These are phyloP conservation scores for Chlamydomonas urium DNA, from an alignment of 139 green algal genomes.

Conservation along the genomic window DNA sequence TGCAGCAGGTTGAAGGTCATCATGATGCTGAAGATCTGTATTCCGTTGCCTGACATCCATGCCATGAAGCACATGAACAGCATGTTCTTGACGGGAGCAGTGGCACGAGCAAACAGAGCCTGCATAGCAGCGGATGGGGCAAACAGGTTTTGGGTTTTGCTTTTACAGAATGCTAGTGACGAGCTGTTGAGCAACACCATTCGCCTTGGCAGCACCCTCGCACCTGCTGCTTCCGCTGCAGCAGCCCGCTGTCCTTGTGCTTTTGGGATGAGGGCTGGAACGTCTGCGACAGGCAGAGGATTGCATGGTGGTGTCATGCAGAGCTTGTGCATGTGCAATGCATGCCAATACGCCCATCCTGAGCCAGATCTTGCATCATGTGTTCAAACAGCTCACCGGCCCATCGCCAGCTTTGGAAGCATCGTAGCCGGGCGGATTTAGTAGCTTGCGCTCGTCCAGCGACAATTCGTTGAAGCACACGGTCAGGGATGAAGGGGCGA, in stretches of 20 bases:
- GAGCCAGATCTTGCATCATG: background rate
- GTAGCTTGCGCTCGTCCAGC: too few species aligned
- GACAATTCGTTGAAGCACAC: too few species aligned
- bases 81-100: conserved; percentile 20
- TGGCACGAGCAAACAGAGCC: conserved; percentile 15
- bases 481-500: too few species aligned
- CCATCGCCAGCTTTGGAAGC: conserved; percentile 29
- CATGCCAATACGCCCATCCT: conserved; percentile 8
- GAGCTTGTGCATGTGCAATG: background rate
- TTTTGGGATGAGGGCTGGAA: background rate
- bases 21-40: conserved; percentile 94
- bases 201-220: background rate
- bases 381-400: background rate
- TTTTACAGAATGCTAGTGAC: background rate
- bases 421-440: conserved; percentile 50
- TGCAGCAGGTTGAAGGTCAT: conserved; percentile 78
- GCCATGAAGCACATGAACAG: conserved; percentile 92
- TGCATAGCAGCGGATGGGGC: background rate
- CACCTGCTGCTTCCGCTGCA: conserved; percentile 32
- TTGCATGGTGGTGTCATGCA: background rate
- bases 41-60: conserved; percentile 85
- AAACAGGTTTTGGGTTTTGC: background rate
- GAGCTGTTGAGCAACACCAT: conserved; percentile 1
- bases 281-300: background rate
- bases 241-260: conserved; percentile 22